A percentile compares a stretch with the other conserved stretches of the same genome.
Conservation (phyloP, 306 rosid genomes). For the Corylus americana region DNA sequence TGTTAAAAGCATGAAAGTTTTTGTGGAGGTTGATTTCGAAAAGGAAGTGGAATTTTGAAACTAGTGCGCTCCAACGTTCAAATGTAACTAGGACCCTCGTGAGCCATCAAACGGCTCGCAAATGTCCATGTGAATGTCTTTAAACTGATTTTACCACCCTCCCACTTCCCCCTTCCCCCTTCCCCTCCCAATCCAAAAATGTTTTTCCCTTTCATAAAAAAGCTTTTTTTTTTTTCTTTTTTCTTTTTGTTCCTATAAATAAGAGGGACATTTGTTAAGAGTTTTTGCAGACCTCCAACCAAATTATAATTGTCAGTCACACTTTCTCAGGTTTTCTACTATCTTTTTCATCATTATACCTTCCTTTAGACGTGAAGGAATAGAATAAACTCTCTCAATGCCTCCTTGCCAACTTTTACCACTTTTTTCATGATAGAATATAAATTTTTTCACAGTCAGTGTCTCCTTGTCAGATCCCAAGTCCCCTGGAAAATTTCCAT, state of each 20-base stretch:
- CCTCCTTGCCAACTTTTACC: constrained; percentile 40
- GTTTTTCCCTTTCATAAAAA: constrained; percentile 15
- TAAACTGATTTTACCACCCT: constrained; percentile 26
- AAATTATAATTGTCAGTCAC: constrained; percentile 40
- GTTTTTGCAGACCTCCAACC: constrained; percentile 44
- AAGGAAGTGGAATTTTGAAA: constrained; percentile 61
- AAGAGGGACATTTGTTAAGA: constrained; percentile 29
- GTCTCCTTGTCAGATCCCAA: constrained; percentile 53
- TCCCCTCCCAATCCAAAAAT: constrained; percentile 8
- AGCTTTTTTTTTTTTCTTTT: neutral
- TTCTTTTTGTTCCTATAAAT: constrained; percentile 49
- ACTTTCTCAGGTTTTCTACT: constrained; percentile 22
- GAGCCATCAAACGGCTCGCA: constrained; percentile 94
- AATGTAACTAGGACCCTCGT: constrained; percentile 64
- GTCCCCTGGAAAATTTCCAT: constrained; percentile 24
- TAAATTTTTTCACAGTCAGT: constrained; percentile 23
- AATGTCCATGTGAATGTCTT: constrained; percentile 76
- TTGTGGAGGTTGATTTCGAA: constrained; percentile 39
- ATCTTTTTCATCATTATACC: constrained; percentile 63
- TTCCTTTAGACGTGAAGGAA: constrained; percentile 72
- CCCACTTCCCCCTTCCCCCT: neutral
- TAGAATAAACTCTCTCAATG: constrained; percentile 36
- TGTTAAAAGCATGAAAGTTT: constrained; percentile 22
- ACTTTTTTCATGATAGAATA: constrained; percentile 34
- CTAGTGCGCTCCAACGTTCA: constrained; percentile 97